A percentile compares a stretch with the other conserved stretches of the same genome.
These are phyloP conservation scores for Rauvolfia tetraphylla DNA, from an alignment of 257 asterid species.

Conservation along the genomic window DNA sequence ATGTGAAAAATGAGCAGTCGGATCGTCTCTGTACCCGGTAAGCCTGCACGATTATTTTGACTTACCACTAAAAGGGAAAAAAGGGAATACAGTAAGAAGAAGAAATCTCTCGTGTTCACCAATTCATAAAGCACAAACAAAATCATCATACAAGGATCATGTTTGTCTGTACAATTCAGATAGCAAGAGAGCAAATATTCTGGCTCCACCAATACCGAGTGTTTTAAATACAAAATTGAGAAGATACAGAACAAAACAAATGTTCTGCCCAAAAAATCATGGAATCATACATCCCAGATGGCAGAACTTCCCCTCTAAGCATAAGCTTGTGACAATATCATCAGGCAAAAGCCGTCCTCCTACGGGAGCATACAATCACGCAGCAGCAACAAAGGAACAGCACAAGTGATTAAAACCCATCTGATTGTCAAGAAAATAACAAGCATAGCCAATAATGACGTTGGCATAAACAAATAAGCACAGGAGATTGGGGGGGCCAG, in stretches of 20 bases:
- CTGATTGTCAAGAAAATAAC: not conserved
- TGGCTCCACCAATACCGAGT: not conserved
- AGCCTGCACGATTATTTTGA: not conserved
- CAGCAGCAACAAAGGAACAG: not conserved
- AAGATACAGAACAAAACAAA: not conserved
- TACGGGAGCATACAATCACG: not conserved
- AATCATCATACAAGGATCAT: not conserved
- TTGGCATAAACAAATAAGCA: not conserved
- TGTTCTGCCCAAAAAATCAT: not conserved
- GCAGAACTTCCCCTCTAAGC: not conserved
- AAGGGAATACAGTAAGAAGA: too few relatives aligned
- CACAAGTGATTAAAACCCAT: not conserved
- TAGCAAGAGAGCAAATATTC: not conserved
- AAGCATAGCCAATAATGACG: not conserved
- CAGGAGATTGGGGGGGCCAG: too few relatives aligned
- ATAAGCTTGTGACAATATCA: not conserved
- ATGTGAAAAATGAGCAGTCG: too few relatives aligned
- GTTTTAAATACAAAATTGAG: not conserved
- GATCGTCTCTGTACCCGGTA: too few relatives aligned
- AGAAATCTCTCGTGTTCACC: not conserved
- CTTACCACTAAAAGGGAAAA: too few relatives aligned
- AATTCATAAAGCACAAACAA: not conserved
- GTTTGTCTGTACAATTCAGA: slow-evolving; percentile 5
- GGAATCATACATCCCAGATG: not conserved
- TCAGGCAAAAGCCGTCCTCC: not conserved